These are phyloP conservation scores for Thalassia testudinum DNA, from an alignment of 116 monocot species.

Conservation along the genomic window DNA sequence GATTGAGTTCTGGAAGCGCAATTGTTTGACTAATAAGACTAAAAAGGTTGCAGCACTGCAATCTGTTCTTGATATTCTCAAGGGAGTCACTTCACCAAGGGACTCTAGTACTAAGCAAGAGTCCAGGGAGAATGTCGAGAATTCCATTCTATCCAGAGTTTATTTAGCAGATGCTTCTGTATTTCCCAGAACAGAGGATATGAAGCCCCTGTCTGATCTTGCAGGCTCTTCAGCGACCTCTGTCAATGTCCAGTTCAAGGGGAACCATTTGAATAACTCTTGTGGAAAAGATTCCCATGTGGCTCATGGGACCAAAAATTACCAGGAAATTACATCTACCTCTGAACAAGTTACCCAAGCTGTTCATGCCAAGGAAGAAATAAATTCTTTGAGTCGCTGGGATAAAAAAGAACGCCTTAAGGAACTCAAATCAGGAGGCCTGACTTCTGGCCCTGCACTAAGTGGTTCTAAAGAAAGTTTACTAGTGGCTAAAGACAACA, in stretches of 20 bases:
- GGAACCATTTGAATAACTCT: slow-evolving; percentile 7
- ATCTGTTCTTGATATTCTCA: slow-evolving; percentile 77
- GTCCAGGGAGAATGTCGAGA: slow-evolving; percentile 15
- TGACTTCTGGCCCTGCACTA: slow-evolving; percentile 4
- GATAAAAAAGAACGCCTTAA: slow-evolving; percentile 11
- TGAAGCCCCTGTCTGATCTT: slow-evolving; percentile 62
- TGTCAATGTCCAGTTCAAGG: not conserved
- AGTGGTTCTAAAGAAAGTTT: not conserved
- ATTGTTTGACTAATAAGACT: slow-evolving; percentile 30
- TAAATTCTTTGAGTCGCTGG: not conserved
- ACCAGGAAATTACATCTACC: not conserved
- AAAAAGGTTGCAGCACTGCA: slow-evolving; percentile 77
- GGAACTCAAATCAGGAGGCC: slow-evolving; percentile 1
- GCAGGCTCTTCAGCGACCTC: slow-evolving; percentile 3
- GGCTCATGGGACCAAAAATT: too few species aligned
- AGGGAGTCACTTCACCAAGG: slow-evolving; percentile 25
- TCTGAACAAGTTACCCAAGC: not conserved
- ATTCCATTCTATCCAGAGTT: slow-evolving; percentile 81
- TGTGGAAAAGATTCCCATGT: not conserved
- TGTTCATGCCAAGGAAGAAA: not conserved
- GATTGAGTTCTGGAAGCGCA: slow-evolving; percentile 86
- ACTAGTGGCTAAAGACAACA: slow-evolving; percentile 3
- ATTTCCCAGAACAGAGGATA: slow-evolving; percentile 72
- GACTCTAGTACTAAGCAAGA: slow-evolving; percentile 23
- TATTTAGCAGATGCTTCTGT: slow-evolving; percentile 90